Evolutionary conservation across 192 early-diverging fungal genomes (phyloP).

Genomic region (Thoreauomyces humboldtii): DNA sequence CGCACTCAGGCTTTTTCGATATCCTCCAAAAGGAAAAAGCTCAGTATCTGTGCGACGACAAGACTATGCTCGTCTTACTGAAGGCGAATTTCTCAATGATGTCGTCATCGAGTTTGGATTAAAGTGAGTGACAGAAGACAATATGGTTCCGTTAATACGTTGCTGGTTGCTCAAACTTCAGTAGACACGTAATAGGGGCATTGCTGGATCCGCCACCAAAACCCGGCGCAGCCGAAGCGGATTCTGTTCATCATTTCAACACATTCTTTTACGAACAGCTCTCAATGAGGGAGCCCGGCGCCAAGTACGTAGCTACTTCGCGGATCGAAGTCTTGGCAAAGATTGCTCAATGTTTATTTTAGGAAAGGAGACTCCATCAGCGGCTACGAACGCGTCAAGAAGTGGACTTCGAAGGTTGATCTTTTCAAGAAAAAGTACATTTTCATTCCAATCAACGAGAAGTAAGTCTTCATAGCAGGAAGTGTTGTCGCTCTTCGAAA

Average conservation of each 20-base stretch:
- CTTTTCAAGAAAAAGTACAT: slow-evolving; percentile 74
- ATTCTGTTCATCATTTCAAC: slow-evolving; percentile 82
- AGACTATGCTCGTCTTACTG: slow-evolving; percentile 63
- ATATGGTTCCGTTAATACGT: too few relatives aligned
- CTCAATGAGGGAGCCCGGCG: slow-evolving; percentile 18
- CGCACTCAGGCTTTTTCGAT: slow-evolving; percentile 49
- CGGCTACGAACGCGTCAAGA: slow-evolving; percentile 67
- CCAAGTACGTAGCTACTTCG: neutral
- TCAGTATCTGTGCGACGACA: slow-evolving; percentile 61
- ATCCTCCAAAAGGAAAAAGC: slow-evolving; percentile 50
- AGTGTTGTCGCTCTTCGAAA: too few relatives aligned
- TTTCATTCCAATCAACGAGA: slow-evolving; percentile 86
- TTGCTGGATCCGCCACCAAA: too few relatives aligned
- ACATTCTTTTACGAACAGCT: slow-evolving; percentile 81
- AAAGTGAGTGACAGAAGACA: too few relatives aligned
- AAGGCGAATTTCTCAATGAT: slow-evolving; percentile 85
- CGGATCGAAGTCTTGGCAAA: neutral
- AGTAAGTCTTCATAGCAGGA: too few relatives aligned
- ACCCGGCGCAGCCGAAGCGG: too few relatives aligned
- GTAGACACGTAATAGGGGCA: too few relatives aligned
- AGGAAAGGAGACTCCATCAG: slow-evolving; percentile 6
- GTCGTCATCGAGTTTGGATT: slow-evolving; percentile 85
- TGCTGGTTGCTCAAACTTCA: too few relatives aligned
- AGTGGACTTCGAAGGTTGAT: slow-evolving; percentile 75
- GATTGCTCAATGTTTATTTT: slow-evolving; percentile 1